A percentile compares a stretch with the other conserved stretches of the same genome.
These are phyloP conservation scores for Sophora flavescens DNA, from an alignment of 306 rosid genomes.

Conservation along the genomic window DNA sequence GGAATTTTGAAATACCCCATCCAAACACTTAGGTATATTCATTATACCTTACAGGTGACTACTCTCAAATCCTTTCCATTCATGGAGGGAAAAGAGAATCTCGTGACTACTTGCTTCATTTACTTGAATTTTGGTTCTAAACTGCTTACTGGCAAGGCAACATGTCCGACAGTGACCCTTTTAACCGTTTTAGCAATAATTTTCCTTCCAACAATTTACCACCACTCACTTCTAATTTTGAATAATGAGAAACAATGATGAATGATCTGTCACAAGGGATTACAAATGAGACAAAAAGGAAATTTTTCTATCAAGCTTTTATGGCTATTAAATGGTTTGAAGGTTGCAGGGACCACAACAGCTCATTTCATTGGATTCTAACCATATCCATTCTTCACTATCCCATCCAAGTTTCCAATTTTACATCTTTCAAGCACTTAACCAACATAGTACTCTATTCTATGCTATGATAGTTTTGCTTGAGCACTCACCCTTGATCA, in stretches of 20 bases:
- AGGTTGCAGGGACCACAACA: constrained; percentile 48
- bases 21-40: too few species aligned
- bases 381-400: constrained; percentile 47
- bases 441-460: constrained; percentile 13
- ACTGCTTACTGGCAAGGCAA: neutral
- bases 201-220: neutral
- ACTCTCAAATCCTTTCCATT: too few species aligned
- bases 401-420: constrained; percentile 44
- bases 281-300: constrained; percentile 33
- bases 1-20: too few species aligned
- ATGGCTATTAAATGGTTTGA: constrained; percentile 44
- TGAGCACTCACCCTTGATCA: neutral
- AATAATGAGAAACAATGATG: neutral
- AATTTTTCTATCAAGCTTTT: constrained; percentile 46
- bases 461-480: neutral
- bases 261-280: neutral
- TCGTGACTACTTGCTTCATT: constrained; percentile 3
- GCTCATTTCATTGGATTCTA: constrained; percentile 42
- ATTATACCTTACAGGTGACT: too few species aligned
- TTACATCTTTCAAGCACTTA: constrained; percentile 43
- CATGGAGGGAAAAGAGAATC: too few species aligned
- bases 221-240: neutral
- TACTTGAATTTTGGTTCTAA: neutral
- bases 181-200: constrained; percentile 19
- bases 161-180: neutral